Evolutionary conservation across 768 basidiomycete species (phyloP).

Genomic region (Leccinum obscurum): DNA sequence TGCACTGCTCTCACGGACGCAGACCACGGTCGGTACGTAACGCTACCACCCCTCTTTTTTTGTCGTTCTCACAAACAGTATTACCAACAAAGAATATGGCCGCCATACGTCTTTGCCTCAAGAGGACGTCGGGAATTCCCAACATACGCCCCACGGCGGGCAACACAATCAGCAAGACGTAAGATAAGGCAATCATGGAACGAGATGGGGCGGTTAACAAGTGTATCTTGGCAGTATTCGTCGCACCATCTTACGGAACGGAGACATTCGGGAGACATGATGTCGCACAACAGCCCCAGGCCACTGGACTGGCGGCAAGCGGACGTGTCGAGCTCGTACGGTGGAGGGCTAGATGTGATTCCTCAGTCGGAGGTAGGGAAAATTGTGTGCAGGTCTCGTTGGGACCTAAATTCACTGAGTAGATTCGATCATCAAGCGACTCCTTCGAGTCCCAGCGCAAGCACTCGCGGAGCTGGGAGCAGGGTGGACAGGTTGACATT

Average conservation of each 20-base stretch:
- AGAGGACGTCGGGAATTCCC: constrained; percentile 32
- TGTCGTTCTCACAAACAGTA: constrained; percentile 19
- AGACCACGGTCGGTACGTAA: constrained; percentile 36
- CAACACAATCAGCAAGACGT: constrained; percentile 36
- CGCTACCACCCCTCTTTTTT: constrained; percentile 8
- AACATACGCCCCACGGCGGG: constrained; percentile 29
- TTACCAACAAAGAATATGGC: constrained; percentile 31
- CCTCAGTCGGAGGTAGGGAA: constrained; percentile 36
- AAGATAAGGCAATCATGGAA: constrained; percentile 24
- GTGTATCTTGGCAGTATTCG: constrained; percentile 27
- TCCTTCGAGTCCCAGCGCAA: constrained; percentile 48
- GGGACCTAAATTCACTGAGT: constrained; percentile 33
- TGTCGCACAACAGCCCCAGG: constrained; percentile 36
- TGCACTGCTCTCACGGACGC: constrained; percentile 36
- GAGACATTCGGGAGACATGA: constrained; percentile 33
- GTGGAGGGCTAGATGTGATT: constrained; percentile 30
- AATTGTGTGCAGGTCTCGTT: constrained; percentile 11
- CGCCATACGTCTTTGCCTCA: constrained; percentile 34
- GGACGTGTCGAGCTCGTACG: constrained; percentile 32
- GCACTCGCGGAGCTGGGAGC: constrained; percentile 65
- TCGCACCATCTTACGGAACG: constrained; percentile 36
- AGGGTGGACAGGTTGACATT: constrained; percentile 38
- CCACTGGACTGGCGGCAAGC: constrained; percentile 35
- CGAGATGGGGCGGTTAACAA: constrained; percentile 21
- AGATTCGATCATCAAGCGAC: constrained; percentile 41